Percentiles rank a stretch among this genome's conserved stretches.
These are phyloP conservation scores for Salix dunnii DNA, from an alignment of 345 rosid genomes.

Conservation along the genomic window DNA sequence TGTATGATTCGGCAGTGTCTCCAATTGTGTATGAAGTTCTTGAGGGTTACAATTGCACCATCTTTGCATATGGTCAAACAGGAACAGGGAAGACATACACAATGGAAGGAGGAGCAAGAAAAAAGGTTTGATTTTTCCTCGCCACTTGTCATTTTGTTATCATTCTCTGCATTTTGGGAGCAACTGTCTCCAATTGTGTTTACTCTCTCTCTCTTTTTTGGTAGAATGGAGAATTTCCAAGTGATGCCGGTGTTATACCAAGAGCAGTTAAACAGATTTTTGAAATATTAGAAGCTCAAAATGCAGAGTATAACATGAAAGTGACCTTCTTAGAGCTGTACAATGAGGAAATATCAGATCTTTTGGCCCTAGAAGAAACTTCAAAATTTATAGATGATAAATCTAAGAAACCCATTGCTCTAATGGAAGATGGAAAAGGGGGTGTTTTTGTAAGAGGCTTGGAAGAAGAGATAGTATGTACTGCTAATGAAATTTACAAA, in stretches of 20 bases:
- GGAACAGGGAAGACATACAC: slow-evolving; percentile 99
- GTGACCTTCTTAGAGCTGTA: slow-evolving; percentile 93
- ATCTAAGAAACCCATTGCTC: slow-evolving; percentile 88
- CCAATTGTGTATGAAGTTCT: slow-evolving; percentile 96
- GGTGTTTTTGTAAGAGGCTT: slow-evolving; percentile 93
- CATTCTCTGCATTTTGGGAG: not conserved
- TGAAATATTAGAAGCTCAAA: slow-evolving; percentile 82
- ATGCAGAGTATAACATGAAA: slow-evolving; percentile 93
- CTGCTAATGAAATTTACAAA: slow-evolving; percentile 95
- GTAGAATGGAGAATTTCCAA: slow-evolving; percentile 96
- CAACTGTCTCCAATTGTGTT: slow-evolving; percentile 17
- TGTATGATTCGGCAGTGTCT: slow-evolving; percentile 77
- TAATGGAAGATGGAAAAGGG: slow-evolving; percentile 99
- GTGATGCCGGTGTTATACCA: slow-evolving; percentile 96
- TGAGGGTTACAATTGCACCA: slow-evolving; percentile 97
- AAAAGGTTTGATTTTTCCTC: slow-evolving; percentile 50
- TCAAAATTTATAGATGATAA: slow-evolving; percentile 78
- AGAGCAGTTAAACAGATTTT: slow-evolving; percentile 92
- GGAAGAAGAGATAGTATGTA: slow-evolving; percentile 93
- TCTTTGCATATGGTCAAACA: slow-evolving; percentile 98
- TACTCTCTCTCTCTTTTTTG: slow-evolving; percentile 7
- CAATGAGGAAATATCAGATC: slow-evolving; percentile 95
- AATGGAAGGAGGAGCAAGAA: slow-evolving; percentile 98
- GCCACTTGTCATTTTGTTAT: not conserved
- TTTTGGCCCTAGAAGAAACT: slow-evolving; percentile 86